Evolutionary conservation across 345 rosid species (phyloP), one percentile per base, ranked within the genome.

Genomic region (Psidium friedrichsthalianum): DNA sequence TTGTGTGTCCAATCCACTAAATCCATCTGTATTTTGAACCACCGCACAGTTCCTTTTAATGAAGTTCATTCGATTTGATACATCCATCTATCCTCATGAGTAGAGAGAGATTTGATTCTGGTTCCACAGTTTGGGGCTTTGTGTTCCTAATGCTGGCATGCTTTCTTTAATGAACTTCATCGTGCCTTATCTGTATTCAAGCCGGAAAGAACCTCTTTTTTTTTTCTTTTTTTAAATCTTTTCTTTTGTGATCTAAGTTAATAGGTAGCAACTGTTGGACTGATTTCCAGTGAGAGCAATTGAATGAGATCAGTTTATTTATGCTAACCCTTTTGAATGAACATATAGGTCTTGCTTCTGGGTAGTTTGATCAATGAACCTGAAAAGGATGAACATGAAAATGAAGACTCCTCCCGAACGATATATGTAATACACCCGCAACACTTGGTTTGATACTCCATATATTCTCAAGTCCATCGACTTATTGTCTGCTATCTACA

Each of bases 311-410:
- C 32, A 27, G 40, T 51, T n/a, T 51, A 44, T 32, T 25, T 47
- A 27, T 64, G 9, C 85, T 20, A 61, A 21, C 9, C 22, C 20
- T 85, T 82, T 83, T 76, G 20, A 57, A 25, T 86, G 81, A 82
- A 78, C 76, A 84, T 89, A 82, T 91, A 96, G 99, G 94, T 93
- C 89, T 88, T 96, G 89, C 99, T 96, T 88, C 88, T 94, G 84
- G 99, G 99, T 69, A 96, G 98, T 88, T 92, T 94, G 85, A 91
- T 94, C 74, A 92, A 87, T 86, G 97, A 95, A 85, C 84, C 93
- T 83, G 92, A 84, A 83, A 91, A 93, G 83, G 94, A 94, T 88
- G 94, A 93, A 82, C 91, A 89, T 86, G 94, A 91, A 89, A 91
- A 56, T 88, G 92, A 93, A 85, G 91, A 92, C 88, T 93, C 91